These are phyloP conservation scores for Gynochthodes officinalis DNA, from an alignment of 257 asterid genomes.

Conservation along the genomic window DNA sequence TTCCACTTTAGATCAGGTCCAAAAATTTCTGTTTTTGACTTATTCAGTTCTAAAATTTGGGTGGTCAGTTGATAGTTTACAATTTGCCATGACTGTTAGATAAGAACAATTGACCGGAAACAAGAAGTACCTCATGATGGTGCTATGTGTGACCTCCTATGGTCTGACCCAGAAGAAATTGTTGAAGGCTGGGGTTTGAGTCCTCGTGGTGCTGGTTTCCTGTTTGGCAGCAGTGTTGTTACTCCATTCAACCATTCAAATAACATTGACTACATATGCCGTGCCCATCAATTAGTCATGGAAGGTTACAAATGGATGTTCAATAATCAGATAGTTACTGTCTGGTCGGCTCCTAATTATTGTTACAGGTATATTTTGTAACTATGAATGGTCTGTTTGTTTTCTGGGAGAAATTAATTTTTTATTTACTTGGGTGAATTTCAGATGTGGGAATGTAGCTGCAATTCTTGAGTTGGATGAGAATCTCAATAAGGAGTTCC, in stretches of 20 bases:
- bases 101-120: constrained; percentile 88
- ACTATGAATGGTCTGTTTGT: not conserved
- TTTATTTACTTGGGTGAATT: constrained; percentile 12
- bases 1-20: constrained; percentile 90
- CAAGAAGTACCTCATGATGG: constrained; percentile 99
- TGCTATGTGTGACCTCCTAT: constrained; percentile 96
- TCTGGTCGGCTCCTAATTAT: constrained; percentile 98
- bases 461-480: constrained; percentile 92
- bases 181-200: constrained; percentile 99
- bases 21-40: constrained; percentile 15
- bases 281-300: constrained; percentile 98
- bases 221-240: constrained; percentile 90
- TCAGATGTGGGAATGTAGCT: constrained; percentile 96
- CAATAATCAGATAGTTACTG: constrained; percentile 84
- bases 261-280: constrained; percentile 84
- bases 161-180: constrained; percentile 98
- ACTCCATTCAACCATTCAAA: constrained; percentile 78
- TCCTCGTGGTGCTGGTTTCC: constrained; percentile 98
- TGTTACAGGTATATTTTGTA: constrained; percentile 65
- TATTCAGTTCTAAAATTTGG: constrained; percentile 7
- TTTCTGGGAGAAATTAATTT: not conserved
- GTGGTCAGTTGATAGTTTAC: constrained; percentile 17
- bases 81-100: constrained; percentile 40
- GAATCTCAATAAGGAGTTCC: constrained; percentile 70
- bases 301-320: constrained; percentile 99